These are phyloP conservation scores for Solanum hybrid DNA, from an alignment of 305 asterid genomes.

Conservation along the genomic window DNA sequence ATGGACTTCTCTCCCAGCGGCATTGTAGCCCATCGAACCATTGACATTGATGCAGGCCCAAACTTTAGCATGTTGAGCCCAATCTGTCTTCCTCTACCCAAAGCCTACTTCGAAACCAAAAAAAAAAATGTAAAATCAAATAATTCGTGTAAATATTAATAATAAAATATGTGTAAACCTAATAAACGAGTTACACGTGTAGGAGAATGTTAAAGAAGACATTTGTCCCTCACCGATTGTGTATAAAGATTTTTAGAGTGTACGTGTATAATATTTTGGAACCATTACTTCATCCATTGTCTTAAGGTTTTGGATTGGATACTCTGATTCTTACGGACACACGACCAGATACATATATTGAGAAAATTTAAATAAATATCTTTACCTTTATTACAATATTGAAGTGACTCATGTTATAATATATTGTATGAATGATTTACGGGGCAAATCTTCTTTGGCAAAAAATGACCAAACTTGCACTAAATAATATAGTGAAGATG, in stretches of 20 bases:
- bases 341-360: not conserved
- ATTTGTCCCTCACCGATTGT: not conserved
- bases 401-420: not conserved
- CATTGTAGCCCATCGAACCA: not conserved
- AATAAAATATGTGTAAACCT: not conserved
- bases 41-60: not conserved
- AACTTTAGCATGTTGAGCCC: not conserved
- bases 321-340: not conserved
- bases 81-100: not conserved
- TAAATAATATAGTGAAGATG: not conserved
- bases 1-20: not conserved
- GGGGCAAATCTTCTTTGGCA: conserved; percentile 7
- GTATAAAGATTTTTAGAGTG: too few relatives aligned
- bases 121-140: too few relatives aligned
- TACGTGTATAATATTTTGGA: too few relatives aligned
- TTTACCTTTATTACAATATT: not conserved
- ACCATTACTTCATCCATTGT: too few relatives aligned
- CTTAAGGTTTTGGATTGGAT: not conserved
- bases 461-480: not conserved
- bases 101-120: not conserved
- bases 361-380: not conserved
- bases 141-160: not conserved
- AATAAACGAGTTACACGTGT: not conserved
- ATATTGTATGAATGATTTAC: not conserved
- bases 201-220: too few relatives aligned